A percentile compares a stretch with the other conserved stretches of the same genome.
Conservation (phyloP, 257 asterid species). For the Jasminum sambac region DNA sequence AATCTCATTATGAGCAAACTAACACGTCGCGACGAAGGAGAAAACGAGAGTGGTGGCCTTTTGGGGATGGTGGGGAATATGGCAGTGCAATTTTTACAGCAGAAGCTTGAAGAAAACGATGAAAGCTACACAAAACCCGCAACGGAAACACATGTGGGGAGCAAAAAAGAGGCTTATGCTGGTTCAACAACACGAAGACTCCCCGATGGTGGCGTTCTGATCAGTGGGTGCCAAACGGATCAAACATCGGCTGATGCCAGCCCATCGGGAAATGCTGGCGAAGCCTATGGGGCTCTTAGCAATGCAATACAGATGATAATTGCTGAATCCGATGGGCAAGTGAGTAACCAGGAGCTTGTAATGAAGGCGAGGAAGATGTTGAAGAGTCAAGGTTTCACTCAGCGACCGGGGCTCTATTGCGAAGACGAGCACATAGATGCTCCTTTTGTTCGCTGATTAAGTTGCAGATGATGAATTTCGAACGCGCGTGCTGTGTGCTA, state of each 20-base stretch:
- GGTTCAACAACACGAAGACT: slow-evolving; percentile 55
- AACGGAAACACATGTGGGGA: slow-evolving; percentile 56
- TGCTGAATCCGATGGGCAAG: slow-evolving; percentile 58
- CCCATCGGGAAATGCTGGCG: slow-evolving; percentile 60
- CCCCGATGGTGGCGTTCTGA: slow-evolving; percentile 71
- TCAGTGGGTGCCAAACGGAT: slow-evolving; percentile 88
- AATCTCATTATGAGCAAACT: slow-evolving; percentile 72
- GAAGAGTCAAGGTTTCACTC: slow-evolving; percentile 86
- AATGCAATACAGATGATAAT: slow-evolving; percentile 82
- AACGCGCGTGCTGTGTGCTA: background rate
- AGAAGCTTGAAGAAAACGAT: slow-evolving; percentile 76
- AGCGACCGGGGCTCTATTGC: slow-evolving; percentile 90
- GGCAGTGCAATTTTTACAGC: slow-evolving; percentile 79
- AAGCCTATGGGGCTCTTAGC: slow-evolving; percentile 88
- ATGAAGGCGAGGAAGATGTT: slow-evolving; percentile 61
- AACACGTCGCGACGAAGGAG: slow-evolving; percentile 36
- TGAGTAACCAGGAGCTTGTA: slow-evolving; percentile 74
- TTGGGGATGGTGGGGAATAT: slow-evolving; percentile 76
- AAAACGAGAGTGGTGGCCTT: slow-evolving; percentile 48
- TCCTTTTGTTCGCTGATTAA: slow-evolving; percentile 64
- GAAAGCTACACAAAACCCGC: slow-evolving; percentile 77
- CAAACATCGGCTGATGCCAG: slow-evolving; percentile 89
- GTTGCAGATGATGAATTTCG: background rate
- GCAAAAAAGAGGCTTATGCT: slow-evolving; percentile 72
- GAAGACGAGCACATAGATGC: slow-evolving; percentile 72